Percentiles rank a stretch among this genome's conserved stretches.
phyloP scores from a whole-genome alignment of 2,329 filamentous ascomycete species.

The Coniochaeta ligniaria region DNA sequence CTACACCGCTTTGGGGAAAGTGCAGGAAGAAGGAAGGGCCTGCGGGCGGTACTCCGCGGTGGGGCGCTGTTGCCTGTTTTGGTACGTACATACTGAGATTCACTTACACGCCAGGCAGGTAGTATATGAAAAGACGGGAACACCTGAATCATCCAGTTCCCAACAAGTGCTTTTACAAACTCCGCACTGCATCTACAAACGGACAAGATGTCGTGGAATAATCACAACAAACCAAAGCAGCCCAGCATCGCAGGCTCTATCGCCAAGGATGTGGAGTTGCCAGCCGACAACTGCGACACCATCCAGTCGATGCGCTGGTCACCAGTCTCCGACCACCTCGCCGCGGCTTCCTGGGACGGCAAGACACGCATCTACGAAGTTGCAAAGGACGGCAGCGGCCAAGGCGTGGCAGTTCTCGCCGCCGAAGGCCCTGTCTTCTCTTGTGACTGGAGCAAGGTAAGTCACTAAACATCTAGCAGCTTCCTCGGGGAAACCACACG shows the following conservation, averaged over 20 bases:
- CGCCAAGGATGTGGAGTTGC: constrained; percentile 11
- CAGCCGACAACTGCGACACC: constrained; percentile 22
- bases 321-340: constrained; percentile 21
- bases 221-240: background rate
- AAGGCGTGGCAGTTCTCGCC: constrained; percentile 15
- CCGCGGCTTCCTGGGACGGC: constrained; percentile 27
- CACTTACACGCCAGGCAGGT: background rate
- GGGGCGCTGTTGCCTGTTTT: background rate
- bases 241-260: background rate
- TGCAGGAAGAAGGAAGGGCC: background rate
- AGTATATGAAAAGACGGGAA: too few relatives aligned
- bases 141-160: background rate
- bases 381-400: constrained; percentile 12
- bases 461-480: constrained; percentile 22
- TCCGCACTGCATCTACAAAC: background rate
- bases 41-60: background rate
- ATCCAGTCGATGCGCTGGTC: constrained; percentile 28
- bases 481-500: constrained; percentile 13
- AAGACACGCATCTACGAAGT: constrained; percentile 27
- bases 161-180: background rate
- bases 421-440: constrained; percentile 21
- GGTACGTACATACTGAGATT: background rate
- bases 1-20: background rate
- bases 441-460: constrained; percentile 30
- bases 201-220: background rate